Evolutionary conservation across 371 early-diverging fungal genomes (phyloP), one percentile per base, ranked within the genome.

Genomic region (Circinella minor): DNA sequence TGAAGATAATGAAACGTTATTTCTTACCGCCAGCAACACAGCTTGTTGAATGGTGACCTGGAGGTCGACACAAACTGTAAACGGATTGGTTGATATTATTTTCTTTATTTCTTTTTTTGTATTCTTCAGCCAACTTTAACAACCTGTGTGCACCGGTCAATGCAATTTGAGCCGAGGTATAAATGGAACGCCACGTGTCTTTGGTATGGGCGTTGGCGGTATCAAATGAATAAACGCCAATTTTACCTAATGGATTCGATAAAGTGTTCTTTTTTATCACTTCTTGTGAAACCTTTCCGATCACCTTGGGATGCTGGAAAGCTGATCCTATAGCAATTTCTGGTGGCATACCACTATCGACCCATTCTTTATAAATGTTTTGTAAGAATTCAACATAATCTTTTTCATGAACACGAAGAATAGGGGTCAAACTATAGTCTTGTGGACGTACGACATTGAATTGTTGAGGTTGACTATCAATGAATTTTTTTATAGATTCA

Each of bases 51-150:
- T 90, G 90, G 63, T 90, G 90, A 0, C 90, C 91, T 3, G 91
- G 92, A 9, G 92, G 92, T 48, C 92, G 79, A 66, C 89, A 90
- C 7, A 91, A 74, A 1, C 91, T 90, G 74, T 90, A 92, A 17
- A 89, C 73, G 1, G 78, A 9, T 43, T 43, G 43, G 43, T 43
- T 43, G 11, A 43, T 11, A 43, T 43, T 11, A 9, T 43, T 6
- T 43, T 43, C 9, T 43, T 43, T 6, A 43, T 43, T 11, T 11
- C 11, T 3, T 43, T 43, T 43, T 43, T 43, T 43, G 11, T 6
- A 43, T 43, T 43, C 43, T 43, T 43, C 43, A 1, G 11, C 43
- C 43, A 43, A 43, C 43, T 43, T 43, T 43, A 84, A 49, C 18
- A 91, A 70, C 7, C 76, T 71, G 60, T 89, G 80, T 1, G 87